Conservation (phyloP, 2,329 filamentous ascomycete species). For the Paracoccidioides brasiliensis region DNA sequence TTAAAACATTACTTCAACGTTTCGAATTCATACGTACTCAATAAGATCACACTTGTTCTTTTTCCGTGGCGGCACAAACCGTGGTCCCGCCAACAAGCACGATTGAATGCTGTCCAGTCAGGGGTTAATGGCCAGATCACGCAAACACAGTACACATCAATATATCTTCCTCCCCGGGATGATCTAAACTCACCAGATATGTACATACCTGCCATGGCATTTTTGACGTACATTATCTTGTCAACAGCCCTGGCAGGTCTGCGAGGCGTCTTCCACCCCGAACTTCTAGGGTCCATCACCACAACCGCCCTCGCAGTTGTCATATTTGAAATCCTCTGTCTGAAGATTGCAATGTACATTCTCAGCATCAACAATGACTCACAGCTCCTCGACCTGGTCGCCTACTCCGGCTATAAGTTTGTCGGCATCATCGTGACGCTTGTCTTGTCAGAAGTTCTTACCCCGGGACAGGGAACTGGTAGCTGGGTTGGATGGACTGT, state of each 20-base stretch:
- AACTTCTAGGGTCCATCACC: conserved; percentile 80
- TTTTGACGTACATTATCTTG: conserved; percentile 93
- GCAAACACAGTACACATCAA: conserved; percentile 38
- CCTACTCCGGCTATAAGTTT: conserved; percentile 97
- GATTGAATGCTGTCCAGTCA: conserved; percentile 29
- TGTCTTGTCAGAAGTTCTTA: conserved; percentile 62
- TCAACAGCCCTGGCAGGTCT: conserved; percentile 83
- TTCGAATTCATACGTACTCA: conserved; percentile 89
- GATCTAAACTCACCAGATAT: conserved; percentile 97
- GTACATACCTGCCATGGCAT: conserved; percentile 97
- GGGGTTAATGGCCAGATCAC: conserved; percentile 49
- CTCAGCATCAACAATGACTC: conserved; percentile 87
- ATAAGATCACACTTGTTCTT: conserved; percentile 83
- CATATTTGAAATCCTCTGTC: conserved; percentile 70
- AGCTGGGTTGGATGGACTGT: conserved; percentile 80
- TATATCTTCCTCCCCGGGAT: conserved; percentile 80
- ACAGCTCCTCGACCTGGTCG: conserved; percentile 83
- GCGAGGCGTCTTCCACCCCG: conserved; percentile 82
- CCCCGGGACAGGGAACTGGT: conserved; percentile 66
- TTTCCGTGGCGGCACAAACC: conserved; percentile 97
- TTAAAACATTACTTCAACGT: conserved; percentile 99
- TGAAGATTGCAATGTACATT: conserved; percentile 89
- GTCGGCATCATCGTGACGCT: conserved; percentile 90
- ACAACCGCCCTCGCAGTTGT: conserved; percentile 74
- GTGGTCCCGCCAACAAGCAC: conserved; percentile 80